These are phyloP conservation scores for Camelina laxa DNA, from an alignment of 345 rosid genomes.

Conservation along the genomic window DNA sequence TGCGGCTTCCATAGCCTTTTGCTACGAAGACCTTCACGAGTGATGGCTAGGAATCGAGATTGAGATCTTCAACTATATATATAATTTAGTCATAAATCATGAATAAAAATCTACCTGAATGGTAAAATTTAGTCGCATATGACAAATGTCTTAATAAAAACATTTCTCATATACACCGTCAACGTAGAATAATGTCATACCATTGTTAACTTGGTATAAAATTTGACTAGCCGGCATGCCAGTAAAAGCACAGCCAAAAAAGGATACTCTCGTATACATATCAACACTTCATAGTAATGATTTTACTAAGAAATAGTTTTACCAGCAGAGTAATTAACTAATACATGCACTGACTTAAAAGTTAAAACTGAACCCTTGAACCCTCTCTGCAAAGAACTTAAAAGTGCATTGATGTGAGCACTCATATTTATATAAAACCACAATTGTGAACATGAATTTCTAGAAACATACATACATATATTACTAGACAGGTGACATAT, in stretches of 20 bases:
- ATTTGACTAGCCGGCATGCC: conserved; percentile 14
- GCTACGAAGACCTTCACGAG: background rate
- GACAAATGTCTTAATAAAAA: background rate
- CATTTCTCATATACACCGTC: background rate
- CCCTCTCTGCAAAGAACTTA: background rate
- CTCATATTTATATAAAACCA: conserved; percentile 7
- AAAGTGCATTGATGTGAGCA: background rate
- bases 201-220: conserved; percentile 7
- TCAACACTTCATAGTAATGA: background rate
- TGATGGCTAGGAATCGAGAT: background rate
- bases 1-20: background rate
- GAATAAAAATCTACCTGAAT: conserved; percentile 1
- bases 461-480: background rate
- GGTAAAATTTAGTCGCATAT: background rate
- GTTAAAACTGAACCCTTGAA: conserved; percentile 1
- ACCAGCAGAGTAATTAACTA: conserved; percentile 2
- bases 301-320: background rate
- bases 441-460: background rate
- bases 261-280: background rate
- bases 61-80: background rate
- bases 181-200: background rate
- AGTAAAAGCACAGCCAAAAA: conserved; percentile 16
- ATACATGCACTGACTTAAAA: conserved; percentile 16
- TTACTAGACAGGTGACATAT: background rate
- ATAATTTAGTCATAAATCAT: background rate